A percentile compares a stretch with the other conserved stretches of the same genome.
These are phyloP conservation scores for Schoenoplectus tabernaemontani DNA, from an alignment of 202 grass and related monocot genomes.

Conservation along the genomic window DNA sequence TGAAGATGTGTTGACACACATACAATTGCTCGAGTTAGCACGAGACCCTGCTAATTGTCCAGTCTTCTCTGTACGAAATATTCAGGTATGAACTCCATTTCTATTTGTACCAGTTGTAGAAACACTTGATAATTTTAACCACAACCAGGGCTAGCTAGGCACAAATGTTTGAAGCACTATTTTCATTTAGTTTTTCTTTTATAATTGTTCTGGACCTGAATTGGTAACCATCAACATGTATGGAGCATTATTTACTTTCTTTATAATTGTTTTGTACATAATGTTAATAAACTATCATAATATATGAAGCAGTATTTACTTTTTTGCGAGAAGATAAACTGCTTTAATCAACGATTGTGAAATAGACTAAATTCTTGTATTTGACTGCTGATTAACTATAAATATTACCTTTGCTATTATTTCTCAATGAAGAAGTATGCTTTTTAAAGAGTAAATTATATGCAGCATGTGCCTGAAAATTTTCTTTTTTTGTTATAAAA, in stretches of 20 bases:
- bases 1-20: constrained; percentile 7
- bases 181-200: not conserved
- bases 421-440: not conserved
- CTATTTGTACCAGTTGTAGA: not conserved
- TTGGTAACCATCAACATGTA: not conserved
- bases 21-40: not conserved
- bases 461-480: not conserved
- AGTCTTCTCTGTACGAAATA: not conserved
- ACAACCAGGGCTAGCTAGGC: not conserved
- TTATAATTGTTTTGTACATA: not conserved
- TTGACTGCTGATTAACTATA: not conserved
- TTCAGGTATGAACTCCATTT: not conserved
- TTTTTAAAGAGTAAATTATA: not conserved
- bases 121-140: not conserved
- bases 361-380: not conserved
- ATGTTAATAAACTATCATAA: not conserved
- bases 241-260: not conserved
- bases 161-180: not conserved
- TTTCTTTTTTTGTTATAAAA: not conserved
- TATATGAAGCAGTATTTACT: not conserved
- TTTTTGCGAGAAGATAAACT: not conserved
- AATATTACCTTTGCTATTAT: not conserved
- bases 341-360: not conserved
- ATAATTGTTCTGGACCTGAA: not conserved
- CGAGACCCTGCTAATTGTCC: not conserved